These are phyloP conservation scores for Amaranthus palmeri DNA, from an alignment of 148 eudicot species.

Conservation along the genomic window DNA sequence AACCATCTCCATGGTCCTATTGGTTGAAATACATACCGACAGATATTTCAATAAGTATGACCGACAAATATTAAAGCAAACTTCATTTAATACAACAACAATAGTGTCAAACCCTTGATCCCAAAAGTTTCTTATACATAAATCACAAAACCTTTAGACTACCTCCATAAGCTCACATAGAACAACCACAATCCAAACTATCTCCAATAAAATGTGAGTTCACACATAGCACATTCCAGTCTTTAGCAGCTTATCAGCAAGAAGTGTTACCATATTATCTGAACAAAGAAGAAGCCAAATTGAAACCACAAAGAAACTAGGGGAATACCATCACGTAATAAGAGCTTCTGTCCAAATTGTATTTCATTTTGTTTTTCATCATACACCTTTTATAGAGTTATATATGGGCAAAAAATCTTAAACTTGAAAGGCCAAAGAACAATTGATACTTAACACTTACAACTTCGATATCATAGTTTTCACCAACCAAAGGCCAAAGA, in stretches of 20 bases:
- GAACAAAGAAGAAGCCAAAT: not conserved
- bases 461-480: not conserved
- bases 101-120: too few species aligned
- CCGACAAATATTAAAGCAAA: not conserved
- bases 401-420: too few species aligned
- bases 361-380: too few species aligned
- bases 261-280: not conserved
- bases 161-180: not conserved
- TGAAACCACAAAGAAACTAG: not conserved
- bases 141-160: too few species aligned
- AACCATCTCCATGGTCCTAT: conserved; percentile 98
- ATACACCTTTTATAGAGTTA: too few species aligned
- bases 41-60: not conserved
- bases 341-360: not conserved
- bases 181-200: not conserved
- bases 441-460: too few species aligned
- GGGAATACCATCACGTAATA: not conserved
- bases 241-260: not conserved
- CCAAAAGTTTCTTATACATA: too few species aligned
- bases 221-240: not conserved
- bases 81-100: not conserved
- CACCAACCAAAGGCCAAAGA: not conserved
- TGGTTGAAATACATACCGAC: not conserved
- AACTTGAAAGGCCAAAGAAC: too few species aligned
- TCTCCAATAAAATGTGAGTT: not conserved